Evolutionary conservation across 805 yeast genomes (phyloP).

Genomic region (Suhomyces tanzawaensis): DNA sequence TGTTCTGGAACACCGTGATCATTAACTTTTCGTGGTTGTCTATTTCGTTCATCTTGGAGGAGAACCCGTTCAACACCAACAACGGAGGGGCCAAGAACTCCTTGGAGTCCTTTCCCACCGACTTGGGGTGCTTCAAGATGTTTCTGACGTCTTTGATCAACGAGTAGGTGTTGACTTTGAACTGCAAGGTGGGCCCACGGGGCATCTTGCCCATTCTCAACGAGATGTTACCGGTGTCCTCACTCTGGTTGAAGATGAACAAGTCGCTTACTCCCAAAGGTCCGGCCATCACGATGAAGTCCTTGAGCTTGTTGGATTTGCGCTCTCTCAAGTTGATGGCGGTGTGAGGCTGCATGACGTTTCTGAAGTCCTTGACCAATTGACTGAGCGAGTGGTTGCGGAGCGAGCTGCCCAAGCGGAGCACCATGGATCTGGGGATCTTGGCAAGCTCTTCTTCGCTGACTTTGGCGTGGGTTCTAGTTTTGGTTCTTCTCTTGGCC

Average conservation of each 20-base stretch:
- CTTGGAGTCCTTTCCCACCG: constrained; percentile 59
- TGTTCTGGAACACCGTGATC: constrained; percentile 88
- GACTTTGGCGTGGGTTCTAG: constrained; percentile 76
- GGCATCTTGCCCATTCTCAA: constrained; percentile 85
- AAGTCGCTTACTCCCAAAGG: constrained; percentile 91
- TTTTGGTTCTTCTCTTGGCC: constrained; percentile 56
- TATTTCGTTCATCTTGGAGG: constrained; percentile 57
- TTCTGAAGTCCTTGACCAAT: constrained; percentile 82
- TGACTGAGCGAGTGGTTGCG: constrained; percentile 81
- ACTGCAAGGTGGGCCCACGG: constrained; percentile 90
- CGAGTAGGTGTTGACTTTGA: constrained; percentile 73
- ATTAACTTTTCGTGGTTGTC: constrained; percentile 74
- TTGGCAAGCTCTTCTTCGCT: constrained; percentile 65
- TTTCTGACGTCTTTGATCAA: constrained; percentile 75
- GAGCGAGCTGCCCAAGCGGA: constrained; percentile 75
- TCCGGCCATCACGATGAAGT: constrained; percentile 97
- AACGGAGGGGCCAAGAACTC: constrained; percentile 81
- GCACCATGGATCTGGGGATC: constrained; percentile 92
- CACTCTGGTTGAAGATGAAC: constrained; percentile 81
- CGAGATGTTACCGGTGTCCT: constrained; percentile 73
- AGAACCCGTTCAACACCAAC: constrained; percentile 88
- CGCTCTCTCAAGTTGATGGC: constrained; percentile 86
- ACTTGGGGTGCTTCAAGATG: constrained; percentile 73
- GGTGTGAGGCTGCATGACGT: constrained; percentile 94
- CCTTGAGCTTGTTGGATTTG: constrained; percentile 81